Conservation (phyloP, 352 stramenopile genomes). For the Pythium sukuiense region DNA sequence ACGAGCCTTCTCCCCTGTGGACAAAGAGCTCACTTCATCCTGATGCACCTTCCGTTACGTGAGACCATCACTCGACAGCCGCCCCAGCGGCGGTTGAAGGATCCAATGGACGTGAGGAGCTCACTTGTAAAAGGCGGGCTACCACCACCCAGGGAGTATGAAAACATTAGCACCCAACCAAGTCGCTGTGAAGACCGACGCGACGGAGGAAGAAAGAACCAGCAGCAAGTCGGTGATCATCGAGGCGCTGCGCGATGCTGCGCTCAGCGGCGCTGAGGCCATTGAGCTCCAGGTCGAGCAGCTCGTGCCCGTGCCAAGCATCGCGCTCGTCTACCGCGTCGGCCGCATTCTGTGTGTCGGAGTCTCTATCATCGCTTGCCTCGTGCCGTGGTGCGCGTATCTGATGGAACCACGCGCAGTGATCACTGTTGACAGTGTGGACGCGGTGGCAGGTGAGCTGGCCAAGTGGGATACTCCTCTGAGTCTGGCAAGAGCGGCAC, state of each 20-base stretch:
- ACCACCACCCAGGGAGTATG: no score
- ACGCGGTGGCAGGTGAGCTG: background rate
- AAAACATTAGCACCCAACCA: no score
- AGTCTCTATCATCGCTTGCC: background rate
- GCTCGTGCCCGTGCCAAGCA: background rate
- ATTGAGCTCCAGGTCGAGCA: background rate
- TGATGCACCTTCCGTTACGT: no score
- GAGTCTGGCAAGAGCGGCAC: background rate
- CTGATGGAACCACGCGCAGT: background rate
- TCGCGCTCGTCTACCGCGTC: background rate
- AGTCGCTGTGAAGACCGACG: background rate
- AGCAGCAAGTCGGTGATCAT: background rate
- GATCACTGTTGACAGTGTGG: background rate
- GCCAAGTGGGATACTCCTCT: background rate
- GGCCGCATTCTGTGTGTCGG: background rate
- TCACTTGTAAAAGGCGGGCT: no score
- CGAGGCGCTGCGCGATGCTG: background rate
- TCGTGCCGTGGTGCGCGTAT: background rate
- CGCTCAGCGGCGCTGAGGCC: background rate
- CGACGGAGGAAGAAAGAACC: no score
- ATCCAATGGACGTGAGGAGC: no score
- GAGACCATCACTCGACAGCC: no score
- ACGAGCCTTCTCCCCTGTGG: no score
- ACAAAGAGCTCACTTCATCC: no score
- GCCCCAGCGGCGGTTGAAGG: no score